Base-by-base conservation (phyloP, 176 grass and related monocot genomes). In the Panicum miliaceum region DNA sequence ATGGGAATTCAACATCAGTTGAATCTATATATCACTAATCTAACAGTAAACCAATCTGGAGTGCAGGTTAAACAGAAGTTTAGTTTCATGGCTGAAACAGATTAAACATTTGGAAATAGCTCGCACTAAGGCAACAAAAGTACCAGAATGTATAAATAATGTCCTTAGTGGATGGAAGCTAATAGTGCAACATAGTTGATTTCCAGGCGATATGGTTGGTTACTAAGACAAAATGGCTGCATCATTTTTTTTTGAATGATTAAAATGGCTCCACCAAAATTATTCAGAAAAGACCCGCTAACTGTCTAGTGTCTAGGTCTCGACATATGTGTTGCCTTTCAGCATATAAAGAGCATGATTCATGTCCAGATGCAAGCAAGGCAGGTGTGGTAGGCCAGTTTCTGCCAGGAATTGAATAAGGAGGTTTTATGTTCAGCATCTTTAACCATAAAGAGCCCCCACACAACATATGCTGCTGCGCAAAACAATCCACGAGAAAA, bases 301-400 rank as follows among this genome's bases (percentile, higher is more conserved):
- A 12, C 3, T 15, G 7, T 68, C 6, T 71, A 26, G 38, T 15
- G 7, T 68, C 6, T 71, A 26, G 38, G 74, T 59, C n/a, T 68
- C 7, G 8, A 14, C 67, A 73, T 52, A 68, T 59, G 62, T 22
- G 22, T 22, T 73, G 40, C 29, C 67, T 16, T 83, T 25, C 11
- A 48, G 12, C 48, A 59, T 15, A 58, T 52, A 51, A 73, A 86
- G 72, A 76, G 43, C 58, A 83, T 25, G 47, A 67, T 42, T 75
- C 57, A 38, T 74, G 72, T 15, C 66, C 76, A 15, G 67, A 60
- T 60, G 79, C 57, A 73, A 56, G 50, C 16, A 67, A 35, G 79
- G 78, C 75, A 75, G 64, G 71, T 71, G 71, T 70, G 76, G 76
- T 84, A 91, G 71, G 65, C 65, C 57, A 48, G 72, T 77, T 77